Evolutionary conservation across 2,329 filamentous ascomycete species (phyloP).

Genomic region (Didymella lethalis): DNA sequence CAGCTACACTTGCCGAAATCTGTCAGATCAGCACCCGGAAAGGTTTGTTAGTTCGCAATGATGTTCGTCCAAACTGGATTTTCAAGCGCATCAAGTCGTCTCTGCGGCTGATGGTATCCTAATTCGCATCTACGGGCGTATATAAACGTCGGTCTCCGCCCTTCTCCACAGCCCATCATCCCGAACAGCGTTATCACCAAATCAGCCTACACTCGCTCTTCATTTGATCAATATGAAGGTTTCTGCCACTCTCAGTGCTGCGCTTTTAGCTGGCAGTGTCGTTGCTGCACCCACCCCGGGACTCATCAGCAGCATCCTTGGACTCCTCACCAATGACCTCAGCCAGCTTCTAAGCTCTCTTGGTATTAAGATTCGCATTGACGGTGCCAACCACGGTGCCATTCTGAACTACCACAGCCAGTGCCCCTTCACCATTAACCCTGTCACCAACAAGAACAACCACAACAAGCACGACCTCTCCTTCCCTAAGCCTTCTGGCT

Average conservation of each 20-base stretch:
- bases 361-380: conserved; percentile 9
- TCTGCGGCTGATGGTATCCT: conserved; percentile 1
- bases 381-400: conserved; percentile 4
- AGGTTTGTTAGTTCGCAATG: not conserved
- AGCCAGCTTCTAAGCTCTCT: conserved; percentile 13
- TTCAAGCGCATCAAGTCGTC: not conserved
- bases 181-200: conserved; percentile 3
- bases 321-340: conserved; percentile 13
- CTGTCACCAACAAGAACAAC: not conserved
- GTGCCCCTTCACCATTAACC: conserved; percentile 11
- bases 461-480: conserved; percentile 7
- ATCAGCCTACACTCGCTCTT: not conserved
- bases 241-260: conserved; percentile 3
- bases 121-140: not conserved
- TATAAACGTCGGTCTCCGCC: conserved; percentile 2
- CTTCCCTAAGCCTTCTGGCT: conserved; percentile 14
- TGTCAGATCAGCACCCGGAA: conserved; percentile 1
- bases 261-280: conserved; percentile 9
- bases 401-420: conserved; percentile 8
- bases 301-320: conserved; percentile 15
- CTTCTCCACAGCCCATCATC: not conserved
- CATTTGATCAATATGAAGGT: conserved; percentile 6
- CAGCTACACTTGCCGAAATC: not conserved
- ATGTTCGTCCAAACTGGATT: conserved; percentile 2
- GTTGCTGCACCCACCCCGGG: conserved; percentile 15